Base-by-base conservation (phyloP, 495 filamentous ascomycete genomes). In the Glonium stellatum region DNA sequence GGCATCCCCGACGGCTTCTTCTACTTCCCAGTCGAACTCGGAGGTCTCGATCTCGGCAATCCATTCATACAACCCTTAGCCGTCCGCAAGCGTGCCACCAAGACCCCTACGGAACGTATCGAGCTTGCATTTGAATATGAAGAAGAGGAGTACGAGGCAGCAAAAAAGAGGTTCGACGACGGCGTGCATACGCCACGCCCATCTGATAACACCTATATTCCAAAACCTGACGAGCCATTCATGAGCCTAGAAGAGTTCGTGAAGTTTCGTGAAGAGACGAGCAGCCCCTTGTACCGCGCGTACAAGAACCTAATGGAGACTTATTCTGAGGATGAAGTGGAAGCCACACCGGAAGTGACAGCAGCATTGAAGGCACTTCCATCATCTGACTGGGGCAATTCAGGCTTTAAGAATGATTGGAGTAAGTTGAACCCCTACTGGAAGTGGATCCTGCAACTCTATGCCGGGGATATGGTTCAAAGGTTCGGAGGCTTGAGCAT, bases 11-110 rank as follows among this genome's bases (percentile, higher is more conserved):
- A 69, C 46, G 69, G 62, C 42, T 72, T 69, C 61, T 65, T 72
- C 61, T 69, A 70, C 65, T 70, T 78, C 57, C 84, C 85, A 3
- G 73, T 80, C 21, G 77, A 81, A 59, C 70, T 84, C 1, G 82
- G 82, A 18, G 82, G 82, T 1, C 75, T 85, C 0, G 80, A 77
- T 0, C 69, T 85, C 1, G 71, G 74, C 19, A 83, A 81, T 61
- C 82, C 82, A 8, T 79, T 84, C 62, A 72, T 84, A 35, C 61
- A 71, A 9, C 64, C 73, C 12, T 70, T 79, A 31, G 65, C 76
- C 21, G 66, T 79, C 13, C 68, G 75, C 49, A 63, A 76, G 31
- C 59, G 65, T 5, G 56, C 73, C n/a, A 57, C 37, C 11, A 42
- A 65, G 5, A 68, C 71, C 5, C 72, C 76, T 4, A 60, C 60